phyloP scores from a whole-genome alignment of 441 rosid species.

The Isatis lusitanica region DNA sequence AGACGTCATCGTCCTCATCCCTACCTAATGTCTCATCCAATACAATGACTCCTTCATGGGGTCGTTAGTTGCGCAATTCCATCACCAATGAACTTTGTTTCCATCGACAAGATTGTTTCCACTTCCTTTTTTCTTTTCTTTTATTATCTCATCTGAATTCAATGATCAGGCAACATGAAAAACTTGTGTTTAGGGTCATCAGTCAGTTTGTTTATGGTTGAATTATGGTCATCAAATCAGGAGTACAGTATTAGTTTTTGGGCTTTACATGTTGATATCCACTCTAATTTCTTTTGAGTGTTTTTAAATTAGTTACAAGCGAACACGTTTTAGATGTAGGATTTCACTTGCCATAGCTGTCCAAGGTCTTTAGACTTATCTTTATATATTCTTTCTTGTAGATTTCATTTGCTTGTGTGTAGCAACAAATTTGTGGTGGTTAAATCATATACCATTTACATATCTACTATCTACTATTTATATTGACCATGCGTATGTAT shows the following conservation, averaged over 20 bases:
- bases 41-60: conserved; percentile 25
- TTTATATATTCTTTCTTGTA: neutral
- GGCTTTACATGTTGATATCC: neutral
- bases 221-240: neutral
- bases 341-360: conserved; percentile 5
- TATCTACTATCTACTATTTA: neutral
- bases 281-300: neutral
- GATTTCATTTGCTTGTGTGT: neutral
- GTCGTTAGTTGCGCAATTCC: conserved; percentile 29
- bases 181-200: neutral
- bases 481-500: neutral
- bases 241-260: neutral
- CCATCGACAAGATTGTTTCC: neutral
- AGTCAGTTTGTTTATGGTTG: neutral
- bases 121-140: neutral
- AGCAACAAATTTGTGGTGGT: neutral
- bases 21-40: conserved; percentile 29
- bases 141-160: neutral
- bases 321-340: conserved; percentile 1
- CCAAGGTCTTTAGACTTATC: neutral
- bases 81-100: conserved; percentile 26
- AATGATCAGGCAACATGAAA: neutral
- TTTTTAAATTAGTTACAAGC: neutral
- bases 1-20: conserved; percentile 2
- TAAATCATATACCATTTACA: conserved; percentile 1